Percentiles rank a stretch among this genome's conserved stretches.
Conservation (phyloP, 1,139 yeast species). For the Hanseniaspora sp. region DNA sequence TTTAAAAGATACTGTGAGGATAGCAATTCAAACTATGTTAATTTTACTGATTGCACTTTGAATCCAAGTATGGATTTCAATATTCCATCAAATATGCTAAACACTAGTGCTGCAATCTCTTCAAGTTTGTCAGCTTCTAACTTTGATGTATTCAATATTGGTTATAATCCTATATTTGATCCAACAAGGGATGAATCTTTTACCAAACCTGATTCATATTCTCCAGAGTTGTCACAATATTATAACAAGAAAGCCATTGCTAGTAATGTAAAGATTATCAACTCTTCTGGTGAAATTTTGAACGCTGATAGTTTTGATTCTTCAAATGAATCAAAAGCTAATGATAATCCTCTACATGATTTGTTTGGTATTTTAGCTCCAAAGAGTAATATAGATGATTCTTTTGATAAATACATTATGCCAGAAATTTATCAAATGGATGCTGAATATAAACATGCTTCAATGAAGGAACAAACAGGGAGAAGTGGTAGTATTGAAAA, state of each 20-base stretch:
- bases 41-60: slow-evolving; percentile 81
- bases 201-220: neutral
- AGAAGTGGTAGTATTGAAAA: slow-evolving; percentile 16
- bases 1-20: slow-evolving; percentile 64
- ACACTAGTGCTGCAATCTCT: slow-evolving; percentile 59
- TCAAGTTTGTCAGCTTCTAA: slow-evolving; percentile 68
- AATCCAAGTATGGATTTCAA: slow-evolving; percentile 74
- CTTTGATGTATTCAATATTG: slow-evolving; percentile 58
- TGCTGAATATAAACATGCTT: slow-evolving; percentile 16
- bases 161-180: slow-evolving; percentile 32
- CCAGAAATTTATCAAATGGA: slow-evolving; percentile 38
- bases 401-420: slow-evolving; percentile 26
- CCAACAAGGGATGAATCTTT: slow-evolving; percentile 17
- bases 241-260: slow-evolving; percentile 8
- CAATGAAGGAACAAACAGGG: slow-evolving; percentile 4
- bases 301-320: slow-evolving; percentile 18
- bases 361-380: slow-evolving; percentile 9
- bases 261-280: slow-evolving; percentile 19
- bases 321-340: slow-evolving; percentile 12
- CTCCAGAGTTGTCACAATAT: slow-evolving; percentile 7
- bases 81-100: slow-evolving; percentile 42
- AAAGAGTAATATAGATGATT: slow-evolving; percentile 23
- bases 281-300: slow-evolving; percentile 25
- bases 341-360: neutral
- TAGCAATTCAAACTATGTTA: slow-evolving; percentile 51